phyloP scores from a whole-genome alignment of 192 early-diverging fungal species.

The Physocladia obscura region DNA sequence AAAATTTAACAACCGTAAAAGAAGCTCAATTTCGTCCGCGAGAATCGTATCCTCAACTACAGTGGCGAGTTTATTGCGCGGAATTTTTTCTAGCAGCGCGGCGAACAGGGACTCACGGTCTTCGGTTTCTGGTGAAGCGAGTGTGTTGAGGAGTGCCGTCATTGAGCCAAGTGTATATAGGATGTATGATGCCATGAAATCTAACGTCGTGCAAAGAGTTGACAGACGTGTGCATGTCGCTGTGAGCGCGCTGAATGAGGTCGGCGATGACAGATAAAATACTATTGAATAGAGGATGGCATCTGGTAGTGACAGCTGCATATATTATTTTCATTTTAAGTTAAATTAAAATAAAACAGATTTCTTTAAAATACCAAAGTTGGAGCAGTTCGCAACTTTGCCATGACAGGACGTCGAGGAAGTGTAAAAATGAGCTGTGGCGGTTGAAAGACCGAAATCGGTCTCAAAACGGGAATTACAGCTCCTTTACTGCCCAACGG shows the following conservation, averaged over 20 bases:
- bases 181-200: constrained; percentile 22
- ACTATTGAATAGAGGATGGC: not conserved
- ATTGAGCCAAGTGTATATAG: not conserved
- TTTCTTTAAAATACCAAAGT: no score
- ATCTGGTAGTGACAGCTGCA: constrained; percentile 18
- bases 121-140: not conserved
- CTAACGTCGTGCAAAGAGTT: not conserved
- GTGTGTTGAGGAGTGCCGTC: not conserved
- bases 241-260: not conserved
- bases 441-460: no score
- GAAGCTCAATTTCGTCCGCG: not conserved
- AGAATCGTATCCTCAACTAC: not conserved
- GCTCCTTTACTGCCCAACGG: no score
- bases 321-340: no score
- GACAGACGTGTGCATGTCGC: not conserved
- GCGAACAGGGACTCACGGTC: not conserved
- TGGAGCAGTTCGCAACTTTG: no score
- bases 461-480: no score
- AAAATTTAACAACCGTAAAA: not conserved
- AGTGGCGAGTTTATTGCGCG: not conserved
- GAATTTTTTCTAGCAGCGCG: not conserved
- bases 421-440: no score
- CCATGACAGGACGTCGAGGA: no score
- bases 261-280: not conserved
- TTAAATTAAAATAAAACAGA: no score